Base-by-base conservation (phyloP, 805 yeast genomes). In the Candida krabiensis region DNA sequence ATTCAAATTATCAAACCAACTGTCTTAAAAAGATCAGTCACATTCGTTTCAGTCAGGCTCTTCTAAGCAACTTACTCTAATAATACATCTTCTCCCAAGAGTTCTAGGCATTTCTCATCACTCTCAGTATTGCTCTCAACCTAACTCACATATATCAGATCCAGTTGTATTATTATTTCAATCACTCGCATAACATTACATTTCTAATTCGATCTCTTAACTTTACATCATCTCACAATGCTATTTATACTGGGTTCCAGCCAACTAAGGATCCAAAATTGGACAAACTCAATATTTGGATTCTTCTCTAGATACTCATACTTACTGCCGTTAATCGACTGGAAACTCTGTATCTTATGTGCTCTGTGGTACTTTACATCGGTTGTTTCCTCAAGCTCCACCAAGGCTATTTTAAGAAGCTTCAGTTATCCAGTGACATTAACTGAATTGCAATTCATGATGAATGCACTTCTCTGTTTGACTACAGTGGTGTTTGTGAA, bases 391-490 rank as follows among this genome's bases (percentile, higher is more conserved):
- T 83, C 83, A 49, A 88, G 87, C 55, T 70, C 91, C 24, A 80
- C 95, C 24, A 91, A 91, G 60, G 67, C 80, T 32, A 87, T 91
- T 33, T 66, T 91, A 43, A 75, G 69, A 46, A 66, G 69, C 33
- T 89, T 83, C 61, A 74, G 75, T 30, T 86, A 80, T 58, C 96
- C 99, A 1, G 79, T 89, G n/a, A 83, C 96, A 1, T 73, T 93
- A 40, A 88, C 97, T 1, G 89, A 90, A 69, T 65, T 83, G 37
- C 98, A 93, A 66, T 91, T 91, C 55, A 53, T 83, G 21, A 68
- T 87, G 50, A 89, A 89, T 50, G 82, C 81, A 4, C 26, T 66
- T 9, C 68, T 85, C 43, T 84, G 93, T 46, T 46, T 79, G 17
- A 17, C 60, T 0, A 51, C 63, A 2, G 53, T 63, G 22, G 27